Percentiles rank a stretch among this genome's conserved stretches.
These are phyloP conservation scores for Metschnikowia henanensis DNA, from an alignment of 805 yeast species.

Conservation along the genomic window DNA sequence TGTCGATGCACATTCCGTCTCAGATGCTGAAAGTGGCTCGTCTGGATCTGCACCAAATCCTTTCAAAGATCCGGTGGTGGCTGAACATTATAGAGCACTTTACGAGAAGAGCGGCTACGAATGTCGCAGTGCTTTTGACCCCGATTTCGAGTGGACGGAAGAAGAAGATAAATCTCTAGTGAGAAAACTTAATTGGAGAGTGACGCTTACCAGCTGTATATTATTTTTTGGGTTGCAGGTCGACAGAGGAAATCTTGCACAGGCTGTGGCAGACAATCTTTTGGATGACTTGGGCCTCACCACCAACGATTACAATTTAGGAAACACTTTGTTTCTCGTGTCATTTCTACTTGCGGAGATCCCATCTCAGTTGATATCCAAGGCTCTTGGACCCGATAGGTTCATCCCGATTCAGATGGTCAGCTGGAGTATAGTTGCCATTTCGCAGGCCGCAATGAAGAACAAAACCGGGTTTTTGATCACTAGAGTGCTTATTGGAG, in stretches of 20 bases:
- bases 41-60: conserved; percentile 16
- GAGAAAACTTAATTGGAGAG: conserved; percentile 54
- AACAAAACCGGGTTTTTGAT: conserved; percentile 43
- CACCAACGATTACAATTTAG: conserved; percentile 58
- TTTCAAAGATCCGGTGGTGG: conserved; percentile 46
- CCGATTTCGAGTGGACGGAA: conserved; percentile 51
- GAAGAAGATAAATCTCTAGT: conserved; percentile 50
- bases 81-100: conserved; percentile 42
- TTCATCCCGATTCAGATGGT: conserved; percentile 61
- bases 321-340: conserved; percentile 53
- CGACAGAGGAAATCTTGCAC: conserved; percentile 56
- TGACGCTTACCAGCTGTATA: conserved; percentile 56
- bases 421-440: conserved; percentile 58
- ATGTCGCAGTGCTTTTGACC: conserved; percentile 55
- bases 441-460: conserved; percentile 48
- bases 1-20: conserved; percentile 27
- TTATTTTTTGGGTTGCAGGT: conserved; percentile 59
- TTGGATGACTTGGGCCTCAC: conserved; percentile 50
- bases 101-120: conserved; percentile 55
- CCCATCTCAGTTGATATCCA: conserved; percentile 65
- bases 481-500: conserved; percentile 53
- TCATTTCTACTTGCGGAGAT: conserved; percentile 57
- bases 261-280: conserved; percentile 58
- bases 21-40: conserved; percentile 15
- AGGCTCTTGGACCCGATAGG: conserved; percentile 58